These are phyloP conservation scores for Stromatinia cepivora DNA, from an alignment of 2,329 filamentous ascomycete genomes.

Conservation along the genomic window DNA sequence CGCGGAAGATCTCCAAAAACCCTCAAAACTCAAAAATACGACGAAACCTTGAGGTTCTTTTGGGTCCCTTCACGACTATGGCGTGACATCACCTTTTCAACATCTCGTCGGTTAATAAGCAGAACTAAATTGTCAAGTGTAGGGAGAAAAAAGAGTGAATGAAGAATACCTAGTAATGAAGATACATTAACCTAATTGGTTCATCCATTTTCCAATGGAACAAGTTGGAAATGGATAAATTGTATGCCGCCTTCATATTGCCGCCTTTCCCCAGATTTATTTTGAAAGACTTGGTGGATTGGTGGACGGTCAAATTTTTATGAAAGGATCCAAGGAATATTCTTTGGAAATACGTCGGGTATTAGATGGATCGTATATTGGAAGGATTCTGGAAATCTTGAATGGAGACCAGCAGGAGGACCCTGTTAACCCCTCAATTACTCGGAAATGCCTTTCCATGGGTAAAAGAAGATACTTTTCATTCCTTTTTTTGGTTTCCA, in stretches of 20 bases:
- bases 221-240: not conserved
- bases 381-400: not conserved
- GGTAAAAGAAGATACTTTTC: not conserved
- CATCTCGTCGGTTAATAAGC: not conserved
- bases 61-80: not conserved
- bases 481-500: not conserved
- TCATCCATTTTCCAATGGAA: not conserved
- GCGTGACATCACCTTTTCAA: not conserved
- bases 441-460: not conserved
- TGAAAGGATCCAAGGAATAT: not conserved
- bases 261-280: slow-evolving; percentile 11
- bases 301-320: not conserved
- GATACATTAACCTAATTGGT: not conserved
- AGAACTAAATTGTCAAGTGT: not conserved
- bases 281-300: not conserved
- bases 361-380: not conserved
- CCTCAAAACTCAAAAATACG: slow-evolving; percentile 5
- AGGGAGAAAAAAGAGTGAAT: not conserved
- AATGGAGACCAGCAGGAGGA: not conserved
- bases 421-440: not conserved
- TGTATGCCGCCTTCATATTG: not conserved
- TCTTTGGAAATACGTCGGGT: not conserved
- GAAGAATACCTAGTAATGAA: not conserved
- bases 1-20: not conserved
- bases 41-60: not conserved